Conservation (phyloP, 2,329 filamentous ascomycete species). For the Epichloe uncinata region DNA sequence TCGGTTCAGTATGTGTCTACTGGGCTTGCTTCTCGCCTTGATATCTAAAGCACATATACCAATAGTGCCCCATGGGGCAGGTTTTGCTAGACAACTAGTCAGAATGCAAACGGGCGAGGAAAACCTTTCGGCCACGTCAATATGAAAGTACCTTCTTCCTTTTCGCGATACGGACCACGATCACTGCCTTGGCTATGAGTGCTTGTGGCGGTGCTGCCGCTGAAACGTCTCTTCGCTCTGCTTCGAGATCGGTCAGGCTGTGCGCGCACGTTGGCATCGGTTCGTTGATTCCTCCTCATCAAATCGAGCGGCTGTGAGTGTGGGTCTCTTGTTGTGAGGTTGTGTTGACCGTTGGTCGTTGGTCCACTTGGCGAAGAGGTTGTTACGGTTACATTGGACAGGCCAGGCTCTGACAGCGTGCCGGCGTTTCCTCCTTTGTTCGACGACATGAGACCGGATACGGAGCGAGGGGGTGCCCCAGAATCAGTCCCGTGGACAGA, state of each 20-base stretch:
- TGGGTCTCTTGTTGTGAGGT: constrained; percentile 31
- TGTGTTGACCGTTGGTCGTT: constrained; percentile 27
- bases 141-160: constrained; percentile 33
- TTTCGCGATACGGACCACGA: constrained; percentile 41
- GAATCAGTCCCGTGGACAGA: constrained; percentile 42
- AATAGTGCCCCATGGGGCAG: constrained; percentile 54
- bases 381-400: constrained; percentile 40
- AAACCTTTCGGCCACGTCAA: background rate
- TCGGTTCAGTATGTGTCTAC: constrained; percentile 86
- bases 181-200: constrained; percentile 71
- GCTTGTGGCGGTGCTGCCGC: constrained; percentile 68
- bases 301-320: constrained; percentile 29
- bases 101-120: constrained; percentile 10
- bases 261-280: constrained; percentile 25
- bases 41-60: constrained; percentile 92
- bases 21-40: constrained; percentile 94
- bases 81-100: constrained; percentile 30
- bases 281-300: constrained; percentile 29
- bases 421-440: constrained; percentile 25
- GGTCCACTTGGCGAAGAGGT: constrained; percentile 29
- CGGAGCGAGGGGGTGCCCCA: constrained; percentile 26
- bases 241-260: constrained; percentile 51
- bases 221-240: constrained; percentile 60
- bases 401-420: constrained; percentile 34
- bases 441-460: constrained; percentile 33